phyloP scores from a whole-genome alignment of 2,329 filamentous ascomycete species.

The Neofusicoccum kwambonambiense region DNA sequence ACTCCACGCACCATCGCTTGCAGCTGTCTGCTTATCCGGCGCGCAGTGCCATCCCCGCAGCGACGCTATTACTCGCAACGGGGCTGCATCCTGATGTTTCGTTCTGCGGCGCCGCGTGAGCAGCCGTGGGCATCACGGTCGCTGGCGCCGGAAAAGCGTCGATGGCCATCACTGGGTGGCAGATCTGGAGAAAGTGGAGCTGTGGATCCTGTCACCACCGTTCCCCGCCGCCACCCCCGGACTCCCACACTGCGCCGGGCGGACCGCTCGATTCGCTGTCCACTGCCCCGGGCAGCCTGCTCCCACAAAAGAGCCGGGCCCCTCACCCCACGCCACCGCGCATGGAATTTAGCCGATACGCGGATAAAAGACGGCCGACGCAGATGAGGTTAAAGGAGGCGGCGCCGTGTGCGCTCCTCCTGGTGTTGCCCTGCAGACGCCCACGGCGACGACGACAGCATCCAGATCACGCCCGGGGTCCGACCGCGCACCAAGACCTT shows the following conservation, averaged over 20 bases:
- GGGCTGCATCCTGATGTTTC: background rate
- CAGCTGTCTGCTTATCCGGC: background rate
- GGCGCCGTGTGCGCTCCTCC: background rate
- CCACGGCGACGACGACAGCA: no score
- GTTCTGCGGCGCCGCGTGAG: background rate
- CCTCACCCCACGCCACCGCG: background rate
- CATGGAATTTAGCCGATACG: constrained; percentile 10
- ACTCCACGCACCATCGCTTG: background rate
- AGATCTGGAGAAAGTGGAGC: constrained; percentile 13
- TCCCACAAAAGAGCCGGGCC: background rate
- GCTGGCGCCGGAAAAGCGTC: background rate
- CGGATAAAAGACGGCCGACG: constrained; percentile 2
- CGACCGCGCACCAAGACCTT: background rate
- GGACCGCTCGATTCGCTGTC: background rate
- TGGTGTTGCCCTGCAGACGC: background rate
- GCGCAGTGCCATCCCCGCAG: background rate
- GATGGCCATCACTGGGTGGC: background rate
- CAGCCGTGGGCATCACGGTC: background rate
- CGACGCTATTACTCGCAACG: background rate
- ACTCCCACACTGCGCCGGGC: background rate
- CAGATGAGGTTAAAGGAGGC: constrained; percentile 1
- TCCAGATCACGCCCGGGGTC: background rate
- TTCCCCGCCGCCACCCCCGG: constrained; percentile 11
- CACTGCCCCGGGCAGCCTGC: background rate
- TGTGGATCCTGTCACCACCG: background rate